A percentile compares a stretch with the other conserved stretches of the same genome.
These are phyloP conservation scores for Cladosporium oxysporum DNA, from an alignment of 2,329 filamentous ascomycete species.

Conservation along the genomic window DNA sequence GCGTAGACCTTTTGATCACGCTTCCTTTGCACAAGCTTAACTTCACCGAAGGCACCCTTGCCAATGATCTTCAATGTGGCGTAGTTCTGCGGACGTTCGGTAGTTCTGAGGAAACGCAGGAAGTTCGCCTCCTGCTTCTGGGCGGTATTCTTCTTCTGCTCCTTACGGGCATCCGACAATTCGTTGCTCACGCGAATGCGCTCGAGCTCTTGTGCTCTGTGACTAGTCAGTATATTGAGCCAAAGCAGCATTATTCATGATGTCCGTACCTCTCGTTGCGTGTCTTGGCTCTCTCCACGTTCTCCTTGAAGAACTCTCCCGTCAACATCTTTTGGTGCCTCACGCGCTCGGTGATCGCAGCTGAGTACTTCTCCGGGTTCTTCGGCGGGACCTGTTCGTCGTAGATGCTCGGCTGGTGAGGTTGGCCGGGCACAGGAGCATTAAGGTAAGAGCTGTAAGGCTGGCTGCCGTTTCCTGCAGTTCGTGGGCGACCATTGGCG, in stretches of 20 bases:
- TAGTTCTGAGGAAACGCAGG: conserved; percentile 88
- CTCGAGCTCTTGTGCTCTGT: conserved; percentile 88
- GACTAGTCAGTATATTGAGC: conserved; percentile 27
- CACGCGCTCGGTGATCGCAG: conserved; percentile 75
- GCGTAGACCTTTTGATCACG: conserved; percentile 96
- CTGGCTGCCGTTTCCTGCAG: conserved; percentile 68
- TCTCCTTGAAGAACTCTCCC: conserved; percentile 93
- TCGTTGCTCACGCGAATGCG: conserved; percentile 77
- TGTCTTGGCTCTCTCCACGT: conserved; percentile 91
- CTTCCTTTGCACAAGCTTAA: conserved; percentile 96
- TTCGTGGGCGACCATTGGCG: conserved; percentile 68
- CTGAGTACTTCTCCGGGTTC: conserved; percentile 82
- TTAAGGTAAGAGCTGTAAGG: conserved; percentile 66
- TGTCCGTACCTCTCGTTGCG: conserved; percentile 80
- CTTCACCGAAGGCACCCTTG: conserved; percentile 97
- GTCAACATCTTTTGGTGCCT: conserved; percentile 67
- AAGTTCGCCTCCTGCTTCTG: conserved; percentile 90
- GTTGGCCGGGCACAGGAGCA: conserved; percentile 60
- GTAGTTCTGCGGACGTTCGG: conserved; percentile 93
- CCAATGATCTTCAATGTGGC: conserved; percentile 96
- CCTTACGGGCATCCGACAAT: conserved; percentile 73
- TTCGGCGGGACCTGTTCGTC: conserved; percentile 73
- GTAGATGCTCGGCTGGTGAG: conserved; percentile 40
- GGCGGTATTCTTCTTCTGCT: conserved; percentile 80
- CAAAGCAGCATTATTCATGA: neutral